These are phyloP conservation scores for Ustilaginoidea virens DNA, from an alignment of 2,329 filamentous ascomycete genomes.

Conservation along the genomic window DNA sequence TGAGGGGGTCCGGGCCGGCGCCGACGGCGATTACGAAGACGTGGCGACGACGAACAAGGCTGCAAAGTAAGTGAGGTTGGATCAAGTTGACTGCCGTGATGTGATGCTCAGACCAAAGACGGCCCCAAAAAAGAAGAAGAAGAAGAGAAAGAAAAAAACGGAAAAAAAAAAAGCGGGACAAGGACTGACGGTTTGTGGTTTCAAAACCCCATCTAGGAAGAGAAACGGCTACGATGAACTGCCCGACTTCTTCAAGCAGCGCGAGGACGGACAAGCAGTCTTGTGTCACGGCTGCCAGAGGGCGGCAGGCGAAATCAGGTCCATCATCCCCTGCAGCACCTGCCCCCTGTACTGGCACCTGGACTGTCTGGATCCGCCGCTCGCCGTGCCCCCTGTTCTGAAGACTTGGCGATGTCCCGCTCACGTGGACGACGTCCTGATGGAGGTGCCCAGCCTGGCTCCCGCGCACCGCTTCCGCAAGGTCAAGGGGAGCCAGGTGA, in stretches of 20 bases:
- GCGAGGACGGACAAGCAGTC: slow-evolving; percentile 62
- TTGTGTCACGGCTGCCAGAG: slow-evolving; percentile 64
- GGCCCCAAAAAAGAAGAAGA: no score
- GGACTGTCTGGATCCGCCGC: slow-evolving; percentile 76
- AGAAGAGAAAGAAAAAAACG: no score
- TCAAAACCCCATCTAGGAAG: slow-evolving; percentile 21
- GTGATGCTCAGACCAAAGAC: no score
- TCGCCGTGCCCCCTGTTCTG: slow-evolving; percentile 61
- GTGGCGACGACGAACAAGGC: slow-evolving; percentile 39
- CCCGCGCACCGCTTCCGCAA: slow-evolving; percentile 47
- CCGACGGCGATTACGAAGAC: slow-evolving; percentile 74
- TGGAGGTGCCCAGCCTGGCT: slow-evolving; percentile 38
- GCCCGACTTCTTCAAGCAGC: slow-evolving; percentile 52
- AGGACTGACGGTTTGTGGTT: no score
- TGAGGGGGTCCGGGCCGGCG: slow-evolving; percentile 60
- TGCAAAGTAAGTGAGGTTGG: slow-evolving; percentile 47
- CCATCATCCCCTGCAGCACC: slow-evolving; percentile 74
- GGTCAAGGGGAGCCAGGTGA: slow-evolving; percentile 36
- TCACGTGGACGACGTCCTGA: slow-evolving; percentile 65
- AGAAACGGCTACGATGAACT: slow-evolving; percentile 42
- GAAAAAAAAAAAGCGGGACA: no score
- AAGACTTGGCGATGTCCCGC: slow-evolving; percentile 80
- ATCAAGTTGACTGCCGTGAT: no score
- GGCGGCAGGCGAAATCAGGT: slow-evolving; percentile 41
- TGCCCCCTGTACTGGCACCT: slow-evolving; percentile 80